A percentile compares a stretch with the other conserved stretches of the same genome.
Conservation (phyloP, 2,329 filamentous ascomycete species). For the Aspergillus neotritici region DNA sequence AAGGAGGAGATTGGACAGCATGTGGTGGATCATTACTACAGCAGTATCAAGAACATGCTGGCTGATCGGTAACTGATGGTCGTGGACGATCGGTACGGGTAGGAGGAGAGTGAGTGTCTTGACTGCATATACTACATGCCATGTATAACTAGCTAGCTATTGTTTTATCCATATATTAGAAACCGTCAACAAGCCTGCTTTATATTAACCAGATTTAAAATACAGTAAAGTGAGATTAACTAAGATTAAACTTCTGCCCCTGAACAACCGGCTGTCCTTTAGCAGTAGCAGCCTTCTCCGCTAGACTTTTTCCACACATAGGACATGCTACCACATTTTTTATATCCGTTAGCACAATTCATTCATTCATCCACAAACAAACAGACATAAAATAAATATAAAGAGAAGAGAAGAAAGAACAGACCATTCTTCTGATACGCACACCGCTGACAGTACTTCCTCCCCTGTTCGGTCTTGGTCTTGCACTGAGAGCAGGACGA, state of each 20-base stretch:
- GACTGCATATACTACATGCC: conserved; percentile 35
- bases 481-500: conserved; percentile 59
- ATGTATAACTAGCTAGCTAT: conserved; percentile 36
- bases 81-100: conserved; percentile 9
- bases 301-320: conserved; percentile 55
- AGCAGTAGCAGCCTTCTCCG: conserved; percentile 36
- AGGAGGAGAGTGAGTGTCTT: conserved; percentile 7
- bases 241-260: conserved; percentile 59
- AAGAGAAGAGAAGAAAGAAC: conserved; percentile 17
- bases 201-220: neutral
- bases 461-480: conserved; percentile 57
- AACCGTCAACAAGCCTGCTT: neutral
- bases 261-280: conserved; percentile 50
- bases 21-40: conserved; percentile 65
- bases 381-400: neutral
- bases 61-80: conserved; percentile 57
- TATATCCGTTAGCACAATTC: conserved; percentile 11
- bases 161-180: conserved; percentile 12
- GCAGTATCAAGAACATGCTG: conserved; percentile 74
- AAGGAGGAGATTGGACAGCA: conserved; percentile 75
- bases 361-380: conserved; percentile 10
- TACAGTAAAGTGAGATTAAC: conserved; percentile 42
- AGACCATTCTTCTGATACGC: conserved; percentile 58
- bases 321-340: conserved; percentile 53
- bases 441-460: conserved; percentile 57